Evolutionary conservation across 352 stramenopile species (phyloP).

Genomic region (Albugo candida): DNA sequence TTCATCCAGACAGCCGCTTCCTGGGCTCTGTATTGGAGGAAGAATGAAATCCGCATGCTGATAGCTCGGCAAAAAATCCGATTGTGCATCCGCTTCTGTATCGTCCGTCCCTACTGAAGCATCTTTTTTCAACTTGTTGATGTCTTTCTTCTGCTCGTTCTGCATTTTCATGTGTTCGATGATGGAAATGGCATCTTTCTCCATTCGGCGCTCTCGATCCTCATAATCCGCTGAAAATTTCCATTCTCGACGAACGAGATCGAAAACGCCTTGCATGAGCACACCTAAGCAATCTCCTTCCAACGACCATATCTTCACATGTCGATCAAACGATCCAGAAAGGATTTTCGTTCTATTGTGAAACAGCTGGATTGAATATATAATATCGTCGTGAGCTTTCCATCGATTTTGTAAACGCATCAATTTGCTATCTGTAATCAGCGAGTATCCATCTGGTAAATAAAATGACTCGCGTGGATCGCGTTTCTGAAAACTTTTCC

Average conservation of each 20-base stretch:
- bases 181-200: constrained; percentile 24
- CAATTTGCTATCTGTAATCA: constrained; percentile 15
- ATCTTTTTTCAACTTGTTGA: background rate
- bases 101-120: background rate
- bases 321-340: constrained; percentile 59
- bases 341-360: constrained; percentile 41
- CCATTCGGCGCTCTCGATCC: constrained; percentile 43
- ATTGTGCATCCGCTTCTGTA: background rate
- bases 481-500: constrained; percentile 22
- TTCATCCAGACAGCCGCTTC: background rate
- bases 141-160: background rate
- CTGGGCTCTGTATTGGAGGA: background rate
- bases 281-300: constrained; percentile 42
- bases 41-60: too few species aligned
- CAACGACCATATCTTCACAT: constrained; percentile 52
- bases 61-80: background rate
- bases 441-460: constrained; percentile 26
- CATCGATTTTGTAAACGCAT: constrained; percentile 27
- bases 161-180: constrained; percentile 23
- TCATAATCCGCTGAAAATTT: constrained; percentile 58
- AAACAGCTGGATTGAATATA: constrained; percentile 63
- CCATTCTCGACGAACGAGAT: constrained; percentile 25
- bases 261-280: constrained; percentile 50
- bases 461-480: constrained; percentile 40
- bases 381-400: constrained; percentile 46